These are phyloP conservation scores for Sporisorium scitamineum DNA, from an alignment of 1,284 basidiomycete genomes.

Conservation along the genomic window DNA sequence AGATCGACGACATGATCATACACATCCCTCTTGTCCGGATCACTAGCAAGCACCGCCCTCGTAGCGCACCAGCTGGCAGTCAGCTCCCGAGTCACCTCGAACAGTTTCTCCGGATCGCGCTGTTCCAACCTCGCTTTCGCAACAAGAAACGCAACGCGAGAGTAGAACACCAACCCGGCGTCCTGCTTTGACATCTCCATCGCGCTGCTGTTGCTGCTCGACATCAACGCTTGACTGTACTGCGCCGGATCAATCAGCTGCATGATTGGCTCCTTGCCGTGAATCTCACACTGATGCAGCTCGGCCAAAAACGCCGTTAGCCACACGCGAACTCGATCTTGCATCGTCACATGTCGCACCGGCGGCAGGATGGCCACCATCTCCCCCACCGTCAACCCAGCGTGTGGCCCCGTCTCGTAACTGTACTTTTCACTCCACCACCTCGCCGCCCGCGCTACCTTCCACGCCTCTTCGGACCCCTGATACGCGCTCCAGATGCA, in stretches of 20 bases:
- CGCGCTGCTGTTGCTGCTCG: neutral
- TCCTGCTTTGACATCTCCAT: constrained; percentile 25
- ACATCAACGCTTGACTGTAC: constrained; percentile 13
- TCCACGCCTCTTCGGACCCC: constrained; percentile 18
- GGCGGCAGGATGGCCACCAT: constrained; percentile 48
- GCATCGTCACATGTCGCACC: constrained; percentile 32
- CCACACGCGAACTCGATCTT: constrained; percentile 35
- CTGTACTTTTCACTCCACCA: constrained; percentile 46
- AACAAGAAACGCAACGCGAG: constrained; percentile 9
- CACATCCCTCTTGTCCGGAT: constrained; percentile 17
- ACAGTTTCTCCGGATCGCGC: neutral
- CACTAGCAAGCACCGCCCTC: constrained; percentile 3
- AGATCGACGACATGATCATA: constrained; percentile 24
- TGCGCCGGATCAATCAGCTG: constrained; percentile 22
- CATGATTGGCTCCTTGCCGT: constrained; percentile 27
- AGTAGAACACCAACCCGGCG: constrained; percentile 23
- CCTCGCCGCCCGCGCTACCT: constrained; percentile 22
- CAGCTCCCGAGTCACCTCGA: neutral
- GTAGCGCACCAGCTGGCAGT: constrained; percentile 18
- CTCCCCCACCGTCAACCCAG: constrained; percentile 37
- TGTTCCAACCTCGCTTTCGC: neutral
- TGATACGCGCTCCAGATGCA: constrained; percentile 33
- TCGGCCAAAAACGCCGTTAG: constrained; percentile 32
- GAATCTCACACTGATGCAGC: constrained; percentile 38
- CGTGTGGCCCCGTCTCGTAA: constrained; percentile 33